These are phyloP conservation scores for Lasiodiplodia sp. DNA, from an alignment of 2,329 filamentous ascomycete genomes.

Conservation along the genomic window DNA sequence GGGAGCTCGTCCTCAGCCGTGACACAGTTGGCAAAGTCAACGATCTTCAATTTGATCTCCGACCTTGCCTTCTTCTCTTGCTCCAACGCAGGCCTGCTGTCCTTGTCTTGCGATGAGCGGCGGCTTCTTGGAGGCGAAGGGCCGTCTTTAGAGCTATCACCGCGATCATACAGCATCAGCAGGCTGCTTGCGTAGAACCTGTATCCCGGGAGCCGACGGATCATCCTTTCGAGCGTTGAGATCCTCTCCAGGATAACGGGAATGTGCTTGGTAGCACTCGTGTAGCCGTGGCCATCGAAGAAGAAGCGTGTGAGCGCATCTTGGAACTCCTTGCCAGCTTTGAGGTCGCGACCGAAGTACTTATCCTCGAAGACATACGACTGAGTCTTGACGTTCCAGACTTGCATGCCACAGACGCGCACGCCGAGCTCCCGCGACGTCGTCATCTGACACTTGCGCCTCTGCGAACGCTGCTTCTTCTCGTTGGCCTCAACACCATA, in stretches of 20 bases:
- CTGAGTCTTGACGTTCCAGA: constrained; percentile 86
- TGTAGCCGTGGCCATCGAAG: constrained; percentile 84
- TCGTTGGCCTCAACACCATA: constrained; percentile 91
- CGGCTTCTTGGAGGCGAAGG: constrained; percentile 32
- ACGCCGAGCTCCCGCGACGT: constrained; percentile 93
- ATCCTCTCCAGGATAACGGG: constrained; percentile 87
- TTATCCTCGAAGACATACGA: constrained; percentile 97
- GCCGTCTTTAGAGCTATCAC: constrained; percentile 58
- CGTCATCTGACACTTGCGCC: constrained; percentile 89
- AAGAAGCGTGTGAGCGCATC: constrained; percentile 87
- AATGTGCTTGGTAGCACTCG: constrained; percentile 84
- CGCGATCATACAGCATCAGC: constrained; percentile 96
- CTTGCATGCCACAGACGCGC: constrained; percentile 92
- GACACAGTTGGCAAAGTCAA: constrained; percentile 97
- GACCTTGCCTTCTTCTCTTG: constrained; percentile 37
- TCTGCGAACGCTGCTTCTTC: constrained; percentile 92
- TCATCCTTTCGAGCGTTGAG: constrained; percentile 80
- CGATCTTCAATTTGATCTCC: constrained; percentile 90
- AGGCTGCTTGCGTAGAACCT: constrained; percentile 95
- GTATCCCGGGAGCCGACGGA: constrained; percentile 80
- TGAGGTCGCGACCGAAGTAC: constrained; percentile 89
- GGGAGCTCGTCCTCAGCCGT: constrained; percentile 77
- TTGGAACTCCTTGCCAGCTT: constrained; percentile 88
- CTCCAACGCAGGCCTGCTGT: constrained; percentile 32
- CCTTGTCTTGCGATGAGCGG: constrained; percentile 37